phyloP scores from a whole-genome alignment of 805 yeast genomes.

The Barnettozyma vustinii region DNA sequence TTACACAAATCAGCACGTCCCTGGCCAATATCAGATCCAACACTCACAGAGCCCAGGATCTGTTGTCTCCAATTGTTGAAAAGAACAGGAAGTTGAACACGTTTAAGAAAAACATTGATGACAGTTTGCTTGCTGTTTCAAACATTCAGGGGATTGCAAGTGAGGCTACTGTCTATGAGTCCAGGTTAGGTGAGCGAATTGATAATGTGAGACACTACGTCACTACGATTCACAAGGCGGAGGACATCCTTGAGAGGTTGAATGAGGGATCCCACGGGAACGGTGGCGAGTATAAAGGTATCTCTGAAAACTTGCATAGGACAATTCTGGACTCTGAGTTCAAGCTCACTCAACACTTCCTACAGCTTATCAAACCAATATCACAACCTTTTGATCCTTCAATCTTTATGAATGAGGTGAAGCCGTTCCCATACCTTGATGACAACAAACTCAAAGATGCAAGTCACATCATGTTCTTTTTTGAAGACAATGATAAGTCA shows the following conservation, averaged over 20 bases:
- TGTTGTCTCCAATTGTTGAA: slow-evolving; percentile 67
- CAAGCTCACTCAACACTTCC: slow-evolving; percentile 46
- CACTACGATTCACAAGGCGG: slow-evolving; percentile 39
- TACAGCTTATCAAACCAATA: slow-evolving; percentile 34
- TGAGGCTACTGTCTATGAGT: slow-evolving; percentile 38
- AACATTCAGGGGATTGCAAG: slow-evolving; percentile 45
- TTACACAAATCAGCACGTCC: slow-evolving; percentile 49
- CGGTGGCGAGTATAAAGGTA: slow-evolving; percentile 54
- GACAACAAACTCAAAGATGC: slow-evolving; percentile 34
- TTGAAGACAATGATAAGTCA: slow-evolving; percentile 31
- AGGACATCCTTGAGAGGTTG: slow-evolving; percentile 36
- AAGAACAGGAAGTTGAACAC: slow-evolving; percentile 53
- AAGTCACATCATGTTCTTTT: slow-evolving; percentile 40
- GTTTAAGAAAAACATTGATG: slow-evolving; percentile 52
- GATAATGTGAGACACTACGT: slow-evolving; percentile 31
- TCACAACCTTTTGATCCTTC: slow-evolving; percentile 42
- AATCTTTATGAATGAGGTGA: slow-evolving; percentile 33
- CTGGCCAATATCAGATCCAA: slow-evolving; percentile 47
- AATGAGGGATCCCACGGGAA: slow-evolving; percentile 30
- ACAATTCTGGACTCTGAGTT: slow-evolving; percentile 53
- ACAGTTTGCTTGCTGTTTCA: slow-evolving; percentile 42
- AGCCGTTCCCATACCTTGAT: slow-evolving; percentile 36
- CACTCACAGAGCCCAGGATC: slow-evolving; percentile 50
- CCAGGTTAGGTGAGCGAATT: slow-evolving; percentile 29
- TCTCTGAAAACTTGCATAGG: slow-evolving; percentile 52